phyloP scores from a whole-genome alignment of 2,329 filamentous ascomycete genomes.

The Cordyceps fumosorosea region DNA sequence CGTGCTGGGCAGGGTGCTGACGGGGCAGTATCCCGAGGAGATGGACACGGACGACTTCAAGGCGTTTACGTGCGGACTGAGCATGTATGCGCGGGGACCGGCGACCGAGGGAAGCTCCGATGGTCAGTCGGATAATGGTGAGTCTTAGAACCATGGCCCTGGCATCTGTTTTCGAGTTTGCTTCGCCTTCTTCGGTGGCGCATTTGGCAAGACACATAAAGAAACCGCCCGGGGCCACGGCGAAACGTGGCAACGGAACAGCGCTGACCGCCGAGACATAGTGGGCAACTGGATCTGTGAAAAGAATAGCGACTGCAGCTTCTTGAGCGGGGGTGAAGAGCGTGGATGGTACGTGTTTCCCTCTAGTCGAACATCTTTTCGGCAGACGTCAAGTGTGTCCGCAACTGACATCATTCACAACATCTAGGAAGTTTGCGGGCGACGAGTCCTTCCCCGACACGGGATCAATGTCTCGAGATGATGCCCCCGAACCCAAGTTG shows the following conservation, averaged over 20 bases:
- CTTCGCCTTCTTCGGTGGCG: not conserved
- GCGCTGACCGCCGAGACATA: conserved; percentile 22
- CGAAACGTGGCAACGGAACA: conserved; percentile 14
- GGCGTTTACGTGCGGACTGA: conserved; percentile 78
- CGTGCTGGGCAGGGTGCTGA: conserved; percentile 74
- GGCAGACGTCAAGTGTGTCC: not conserved
- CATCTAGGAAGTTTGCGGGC: conserved; percentile 42
- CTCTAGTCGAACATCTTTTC: not conserved
- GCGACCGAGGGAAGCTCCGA: not conserved
- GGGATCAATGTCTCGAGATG: conserved; percentile 28
- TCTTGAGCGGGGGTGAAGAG: conserved; percentile 73
- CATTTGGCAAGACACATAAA: not conserved
- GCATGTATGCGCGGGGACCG: conserved; percentile 42
- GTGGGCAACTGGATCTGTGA: conserved; percentile 75
- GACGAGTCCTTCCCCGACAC: conserved; percentile 48
- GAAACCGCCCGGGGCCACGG: not conserved
- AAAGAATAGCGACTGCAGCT: conserved; percentile 77
- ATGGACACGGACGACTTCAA: conserved; percentile 71
- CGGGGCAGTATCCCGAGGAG: conserved; percentile 67
- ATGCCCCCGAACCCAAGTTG: conserved; percentile 25
- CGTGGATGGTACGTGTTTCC: conserved; percentile 67
- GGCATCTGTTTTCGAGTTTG: not conserved
- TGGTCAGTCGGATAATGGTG: conserved; percentile 2
- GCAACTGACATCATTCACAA: not conserved
- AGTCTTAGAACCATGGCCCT: not conserved